phyloP scores from a whole-genome alignment of 495 filamentous ascomycete species.

The Lophium mytilinum region DNA sequence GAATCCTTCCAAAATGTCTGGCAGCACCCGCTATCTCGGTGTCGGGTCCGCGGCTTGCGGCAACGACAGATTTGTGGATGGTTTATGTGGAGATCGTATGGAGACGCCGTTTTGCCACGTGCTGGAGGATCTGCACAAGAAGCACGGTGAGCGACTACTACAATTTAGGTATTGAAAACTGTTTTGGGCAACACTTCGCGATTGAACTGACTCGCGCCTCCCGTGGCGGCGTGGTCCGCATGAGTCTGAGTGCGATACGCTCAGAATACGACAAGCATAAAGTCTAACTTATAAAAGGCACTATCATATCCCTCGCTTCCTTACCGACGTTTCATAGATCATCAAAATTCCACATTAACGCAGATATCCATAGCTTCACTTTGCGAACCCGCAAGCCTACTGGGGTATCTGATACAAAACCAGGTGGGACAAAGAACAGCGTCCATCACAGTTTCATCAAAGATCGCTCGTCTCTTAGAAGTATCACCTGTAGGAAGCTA shows the following conservation, averaged over 20 bases:
- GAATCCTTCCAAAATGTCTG: slow-evolving; percentile 1
- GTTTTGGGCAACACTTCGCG: too few species aligned
- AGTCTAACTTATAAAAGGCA: too few species aligned
- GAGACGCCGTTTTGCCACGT: slow-evolving; percentile 16
- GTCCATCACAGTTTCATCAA: slow-evolving; percentile 33
- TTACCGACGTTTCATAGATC: too few species aligned
- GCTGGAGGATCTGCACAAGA: slow-evolving; percentile 10
- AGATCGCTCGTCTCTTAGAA: slow-evolving; percentile 34
- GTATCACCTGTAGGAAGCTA: slow-evolving; percentile 31
- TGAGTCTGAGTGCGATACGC: not conserved
- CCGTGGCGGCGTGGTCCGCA: not conserved
- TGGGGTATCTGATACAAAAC: slow-evolving; percentile 32
- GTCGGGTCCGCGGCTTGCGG: slow-evolving; percentile 10
- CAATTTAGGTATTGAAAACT: not conserved
- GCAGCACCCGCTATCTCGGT: slow-evolving; percentile 18
- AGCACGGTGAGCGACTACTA: slow-evolving; percentile 6
- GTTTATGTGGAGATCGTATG: slow-evolving; percentile 16
- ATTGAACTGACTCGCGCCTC: not conserved
- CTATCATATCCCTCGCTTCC: not conserved
- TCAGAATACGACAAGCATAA: too few species aligned
- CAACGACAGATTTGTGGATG: slow-evolving; percentile 11
- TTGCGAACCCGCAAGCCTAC: slow-evolving; percentile 35
- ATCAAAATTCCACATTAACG: not conserved
- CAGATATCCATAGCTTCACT: slow-evolving; percentile 33
- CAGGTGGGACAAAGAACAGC: slow-evolving; percentile 35